These are phyloP conservation scores for Dillenia turbinata DNA, from an alignment of 164 flowering plant genomes.

Conservation along the genomic window DNA sequence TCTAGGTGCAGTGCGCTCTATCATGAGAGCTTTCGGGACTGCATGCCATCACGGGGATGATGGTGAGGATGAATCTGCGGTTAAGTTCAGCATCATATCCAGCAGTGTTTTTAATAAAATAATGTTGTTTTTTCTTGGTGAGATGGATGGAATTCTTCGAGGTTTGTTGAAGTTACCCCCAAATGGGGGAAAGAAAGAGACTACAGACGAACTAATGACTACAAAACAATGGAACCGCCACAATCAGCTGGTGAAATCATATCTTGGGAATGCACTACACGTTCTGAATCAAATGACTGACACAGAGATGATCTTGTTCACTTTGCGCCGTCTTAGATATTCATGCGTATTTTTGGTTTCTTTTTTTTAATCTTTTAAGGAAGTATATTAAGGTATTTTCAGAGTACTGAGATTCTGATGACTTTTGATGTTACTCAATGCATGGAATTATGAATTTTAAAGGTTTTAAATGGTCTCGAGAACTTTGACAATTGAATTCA, in stretches of 20 bases:
- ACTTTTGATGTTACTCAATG: no score
- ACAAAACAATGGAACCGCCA: conserved; percentile 73
- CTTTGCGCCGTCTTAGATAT: conserved; percentile 63
- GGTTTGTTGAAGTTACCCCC: conserved; percentile 57
- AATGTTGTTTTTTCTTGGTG: conserved; percentile 67
- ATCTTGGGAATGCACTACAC: conserved; percentile 90
- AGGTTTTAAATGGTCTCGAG: no score
- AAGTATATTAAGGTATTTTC: conserved; percentile 75
- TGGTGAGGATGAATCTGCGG: conserved; percentile 39
- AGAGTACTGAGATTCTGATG: no score
- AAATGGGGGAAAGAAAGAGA: conserved; percentile 84
- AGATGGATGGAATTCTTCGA: conserved; percentile 87
- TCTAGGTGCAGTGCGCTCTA: conserved; percentile 58
- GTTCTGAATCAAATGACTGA: conserved; percentile 96
- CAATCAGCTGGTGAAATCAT: conserved; percentile 73
- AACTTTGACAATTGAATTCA: no score
- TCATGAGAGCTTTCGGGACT: conserved; percentile 65
- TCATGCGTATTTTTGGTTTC: conserved; percentile 81
- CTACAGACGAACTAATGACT: conserved; percentile 38
- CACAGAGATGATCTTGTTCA: conserved; percentile 77
- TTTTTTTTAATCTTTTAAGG: conserved; percentile 76
- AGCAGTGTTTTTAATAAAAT: conserved; percentile 85
- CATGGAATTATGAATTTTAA: no score
- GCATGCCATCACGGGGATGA: conserved; percentile 98
- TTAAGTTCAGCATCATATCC: conserved; percentile 59